Base-by-base conservation (phyloP, 768 basidiomycete genomes). In the Exidia glandulosa region DNA sequence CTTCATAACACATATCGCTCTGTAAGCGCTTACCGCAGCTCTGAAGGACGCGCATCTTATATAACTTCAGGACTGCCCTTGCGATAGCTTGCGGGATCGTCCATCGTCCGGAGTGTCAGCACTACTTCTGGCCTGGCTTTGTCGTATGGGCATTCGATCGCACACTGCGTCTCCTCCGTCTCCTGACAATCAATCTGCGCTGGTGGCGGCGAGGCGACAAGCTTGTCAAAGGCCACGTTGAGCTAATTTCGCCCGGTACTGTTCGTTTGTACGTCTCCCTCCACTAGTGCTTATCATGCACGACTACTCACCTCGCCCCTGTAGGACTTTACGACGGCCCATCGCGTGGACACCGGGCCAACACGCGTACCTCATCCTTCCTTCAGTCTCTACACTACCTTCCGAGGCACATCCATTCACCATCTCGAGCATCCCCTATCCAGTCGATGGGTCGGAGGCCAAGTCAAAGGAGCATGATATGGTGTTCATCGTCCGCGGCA, bases 131-230 rank as follows among this genome's bases (percentile, higher is more conserved):
- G 77, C 80, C 81, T 3, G 69, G 76, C 0, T 74, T 84, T 62
- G 57, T 79, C 57, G 61, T 84, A 62, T 84, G 82, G 82, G 79
- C 72, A 1, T 63, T 84, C 52, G 84, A 86, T 65, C 76, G 81
- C 37, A 60, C 75, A 25, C 62, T 83, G 50, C 80, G 83, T 16
- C 10, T 74, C 23, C 58, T 73, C 19, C 79, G 82, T 10, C 66
- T 81, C 3, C 12, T 63, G 23, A 56, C 71, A 13, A 74, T 68
- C 70, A 83, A 82, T n/a, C n/a, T n/a, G n/a, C n/a, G n/a, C n/a
- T n/a, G n/a, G n/a, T n/a, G n/a, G n/a, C n/a, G n/a, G n/a, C n/a
- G n/a, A n/a, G n/a, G n/a, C n/a, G n/a, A n/a, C n/a, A n/a, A n/a
- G n/a, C n/a, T n/a, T n/a, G n/a, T n/a, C n/a, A n/a, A n/a, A n/a